These are phyloP conservation scores for Pulchroboletus neoregius DNA, from an alignment of 1,284 basidiomycete genomes.

Conservation along the genomic window DNA sequence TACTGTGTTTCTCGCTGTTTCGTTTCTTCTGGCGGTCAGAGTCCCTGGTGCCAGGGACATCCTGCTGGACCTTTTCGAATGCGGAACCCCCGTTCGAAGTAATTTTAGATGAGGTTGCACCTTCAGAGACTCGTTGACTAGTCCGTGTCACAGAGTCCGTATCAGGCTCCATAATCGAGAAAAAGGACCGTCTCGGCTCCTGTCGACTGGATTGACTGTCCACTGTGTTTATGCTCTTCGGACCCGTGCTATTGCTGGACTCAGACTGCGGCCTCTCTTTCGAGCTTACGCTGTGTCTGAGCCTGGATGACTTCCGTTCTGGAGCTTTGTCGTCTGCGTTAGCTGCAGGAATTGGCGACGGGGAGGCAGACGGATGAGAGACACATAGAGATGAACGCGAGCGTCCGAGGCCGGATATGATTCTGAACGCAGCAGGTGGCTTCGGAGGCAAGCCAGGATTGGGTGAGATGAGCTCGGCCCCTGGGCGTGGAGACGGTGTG, in stretches of 20 bases:
- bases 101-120: constrained; percentile 13
- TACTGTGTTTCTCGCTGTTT: constrained; percentile 35
- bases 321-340: constrained; percentile 30
- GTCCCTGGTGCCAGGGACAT: constrained; percentile 35
- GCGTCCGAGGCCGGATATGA: constrained; percentile 58
- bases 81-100: constrained; percentile 7
- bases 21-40: constrained; percentile 40
- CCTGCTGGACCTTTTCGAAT: constrained; percentile 21
- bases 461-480: constrained; percentile 43
- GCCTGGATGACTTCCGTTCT: constrained; percentile 31
- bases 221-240: constrained; percentile 45
- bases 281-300: constrained; percentile 32
- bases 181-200: constrained; percentile 31
- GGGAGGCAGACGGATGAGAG: constrained; percentile 23
- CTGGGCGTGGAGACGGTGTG: constrained; percentile 47
- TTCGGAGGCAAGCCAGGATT: constrained; percentile 34
- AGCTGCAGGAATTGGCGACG: constrained; percentile 24
- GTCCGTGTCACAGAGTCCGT: constrained; percentile 12
- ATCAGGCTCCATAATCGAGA: constrained; percentile 29
- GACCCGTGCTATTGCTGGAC: constrained; percentile 46
- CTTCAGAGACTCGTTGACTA: constrained; percentile 13
- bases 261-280: constrained; percentile 47
- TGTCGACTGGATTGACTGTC: constrained; percentile 35
- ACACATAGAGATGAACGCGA: constrained; percentile 45
- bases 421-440: constrained; percentile 59